Base-by-base conservation (phyloP, 2,329 filamentous ascomycete species). In the Dactylellina drechsleri region DNA sequence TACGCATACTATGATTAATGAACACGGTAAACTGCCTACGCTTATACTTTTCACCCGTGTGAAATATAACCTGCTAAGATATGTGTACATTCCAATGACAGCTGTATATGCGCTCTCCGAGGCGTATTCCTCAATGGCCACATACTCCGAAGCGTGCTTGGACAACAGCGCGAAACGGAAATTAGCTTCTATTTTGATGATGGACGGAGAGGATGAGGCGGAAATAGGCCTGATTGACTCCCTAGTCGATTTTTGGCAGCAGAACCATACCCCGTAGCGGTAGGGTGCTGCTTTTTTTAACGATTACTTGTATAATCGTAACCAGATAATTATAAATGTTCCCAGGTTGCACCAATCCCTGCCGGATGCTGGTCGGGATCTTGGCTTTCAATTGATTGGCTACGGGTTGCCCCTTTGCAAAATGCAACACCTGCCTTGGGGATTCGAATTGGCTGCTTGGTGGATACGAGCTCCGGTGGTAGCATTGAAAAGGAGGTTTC, bases 371-470 rank as follows among this genome's bases (percentile, higher is more conserved):
- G 47, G 54, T 49, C 57, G n/a, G 49, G 47, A 56, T 31, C 71
- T 75, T 68, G 64, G 71, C 71, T 68, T 20, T 20, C 40, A 67
- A 74, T 58, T 65, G 71, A 75, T 75, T 75, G 71, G 71, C 26
- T 65, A 43, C 15, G 45, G 65, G 53, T 52, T 58, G 53, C n/a
- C 20, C 40, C 23, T 41, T 57, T 58, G 59, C 71, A 68, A 75
- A 75, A 75, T 75, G 64, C 71, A 75, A 75, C 71, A 56, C 52
- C 58, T 60, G 20, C 64, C 58, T 47, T 36, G n/a, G 31, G 58
- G 43, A n/a, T 23, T 28, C n/a, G 6, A 18, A 57, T 61, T 54
- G 49, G 61, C 41, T 36, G 41, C 20, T 36, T 13, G 28, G 57
- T 40, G 50, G 16, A 23, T 18, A 45, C 49, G 8, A 26, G 49